Percentiles rank a stretch among this genome's conserved stretches.
phyloP scores from a whole-genome alignment of 805 yeast genomes.

The Sugiyamaella floridensis region DNA sequence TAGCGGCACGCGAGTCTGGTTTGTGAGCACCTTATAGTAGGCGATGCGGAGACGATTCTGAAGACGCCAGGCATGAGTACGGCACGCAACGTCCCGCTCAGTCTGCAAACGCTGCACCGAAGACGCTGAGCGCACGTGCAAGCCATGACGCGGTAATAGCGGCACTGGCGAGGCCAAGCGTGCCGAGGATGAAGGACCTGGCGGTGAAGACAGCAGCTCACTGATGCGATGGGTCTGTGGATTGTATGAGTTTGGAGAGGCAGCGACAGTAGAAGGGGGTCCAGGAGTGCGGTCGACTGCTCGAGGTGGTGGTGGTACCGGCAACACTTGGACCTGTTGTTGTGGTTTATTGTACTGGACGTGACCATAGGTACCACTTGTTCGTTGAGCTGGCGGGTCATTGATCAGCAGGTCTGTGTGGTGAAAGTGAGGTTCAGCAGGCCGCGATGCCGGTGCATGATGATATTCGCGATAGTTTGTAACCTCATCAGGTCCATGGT shows the following conservation, averaged over 20 bases:
- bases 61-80: conserved; percentile 23
- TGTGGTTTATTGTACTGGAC: background rate
- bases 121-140: background rate
- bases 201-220: conserved; percentile 7
- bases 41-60: conserved; percentile 29
- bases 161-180: conserved; percentile 16
- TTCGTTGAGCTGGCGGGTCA: background rate
- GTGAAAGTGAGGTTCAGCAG: background rate
- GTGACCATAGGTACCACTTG: background rate
- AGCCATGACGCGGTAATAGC: conserved; percentile 7
- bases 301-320: too few relatives aligned
- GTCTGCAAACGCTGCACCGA: conserved; percentile 9
- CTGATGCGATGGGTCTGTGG: background rate
- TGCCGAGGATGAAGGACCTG: conserved; percentile 4
- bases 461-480: background rate
- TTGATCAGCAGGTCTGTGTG: background rate
- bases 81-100: background rate
- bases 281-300: too few relatives aligned
- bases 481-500: background rate
- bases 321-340: too few relatives aligned
- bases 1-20: conserved; percentile 28
- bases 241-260: background rate
- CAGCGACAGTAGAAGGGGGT: too few relatives aligned
- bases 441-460: background rate
- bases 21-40: conserved; percentile 29